Evolutionary conservation across 2,329 filamentous ascomycete species (phyloP).

Genomic region (Microsporum audouinii): DNA sequence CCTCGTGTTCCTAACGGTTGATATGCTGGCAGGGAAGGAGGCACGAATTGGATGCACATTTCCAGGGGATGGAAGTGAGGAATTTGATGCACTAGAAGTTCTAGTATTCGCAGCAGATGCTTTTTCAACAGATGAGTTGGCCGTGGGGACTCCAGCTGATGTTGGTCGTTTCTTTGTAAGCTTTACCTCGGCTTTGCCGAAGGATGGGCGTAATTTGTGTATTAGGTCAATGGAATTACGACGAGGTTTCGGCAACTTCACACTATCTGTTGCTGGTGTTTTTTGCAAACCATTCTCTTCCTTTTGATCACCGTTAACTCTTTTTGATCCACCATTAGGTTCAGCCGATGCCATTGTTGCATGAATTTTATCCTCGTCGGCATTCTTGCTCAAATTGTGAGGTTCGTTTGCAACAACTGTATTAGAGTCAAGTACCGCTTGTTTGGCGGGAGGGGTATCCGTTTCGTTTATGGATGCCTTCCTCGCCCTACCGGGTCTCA

Average conservation of each 20-base stretch:
- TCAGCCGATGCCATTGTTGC: neutral
- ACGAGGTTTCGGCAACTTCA: neutral
- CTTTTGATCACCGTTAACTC: neutral
- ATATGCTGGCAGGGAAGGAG: neutral
- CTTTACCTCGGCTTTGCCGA: neutral
- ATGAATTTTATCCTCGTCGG: too few relatives aligned
- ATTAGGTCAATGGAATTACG: constrained; percentile 10
- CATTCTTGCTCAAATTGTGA: neutral
- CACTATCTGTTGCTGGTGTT: neutral
- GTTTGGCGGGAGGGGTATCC: neutral
- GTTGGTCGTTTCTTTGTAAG: constrained; percentile 2
- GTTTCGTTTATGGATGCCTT: neutral
- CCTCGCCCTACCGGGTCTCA: constrained; percentile 9
- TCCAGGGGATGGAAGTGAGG: neutral
- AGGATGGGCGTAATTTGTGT: constrained; percentile 7
- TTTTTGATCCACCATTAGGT: neutral
- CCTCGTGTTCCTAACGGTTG: neutral
- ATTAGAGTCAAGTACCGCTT: neutral
- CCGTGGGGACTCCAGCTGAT: neutral
- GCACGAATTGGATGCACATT: neutral
- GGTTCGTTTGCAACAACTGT: too few relatives aligned
- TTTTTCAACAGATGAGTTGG: neutral
- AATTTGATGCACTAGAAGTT: neutral
- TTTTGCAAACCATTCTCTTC: neutral
- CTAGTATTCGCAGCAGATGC: neutral